Evolutionary conservation across 176 grass and related monocot genomes (phyloP).

Genomic region (Metroxylon sagu): DNA sequence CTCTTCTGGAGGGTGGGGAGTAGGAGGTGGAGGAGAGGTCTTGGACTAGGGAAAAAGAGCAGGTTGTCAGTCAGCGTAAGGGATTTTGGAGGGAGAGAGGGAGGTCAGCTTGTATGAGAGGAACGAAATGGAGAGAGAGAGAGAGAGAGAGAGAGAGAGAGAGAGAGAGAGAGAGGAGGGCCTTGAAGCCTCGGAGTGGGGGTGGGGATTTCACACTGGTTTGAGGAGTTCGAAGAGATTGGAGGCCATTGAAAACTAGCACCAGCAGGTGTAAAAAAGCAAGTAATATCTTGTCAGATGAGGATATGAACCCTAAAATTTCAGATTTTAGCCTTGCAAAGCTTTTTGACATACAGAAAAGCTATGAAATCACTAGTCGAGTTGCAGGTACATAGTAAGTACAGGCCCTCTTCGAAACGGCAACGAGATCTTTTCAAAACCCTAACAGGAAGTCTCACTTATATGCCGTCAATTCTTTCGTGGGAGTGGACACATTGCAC

Average conservation of each 20-base stretch:
- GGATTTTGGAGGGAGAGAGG: slow-evolving; percentile 3
- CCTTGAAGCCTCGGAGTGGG: slow-evolving; percentile 2
- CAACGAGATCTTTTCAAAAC: too few relatives aligned
- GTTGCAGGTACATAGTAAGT: slow-evolving; percentile 12
- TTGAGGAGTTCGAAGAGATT: slow-evolving; percentile 20
- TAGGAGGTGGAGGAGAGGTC: too few relatives aligned
- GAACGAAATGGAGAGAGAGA: neutral
- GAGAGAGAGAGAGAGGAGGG: too few relatives aligned
- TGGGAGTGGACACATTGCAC: too few relatives aligned
- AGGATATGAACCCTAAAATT: slow-evolving; percentile 3
- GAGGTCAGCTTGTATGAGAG: neutral
- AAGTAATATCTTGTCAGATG: slow-evolving; percentile 11
- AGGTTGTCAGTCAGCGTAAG: too few relatives aligned
- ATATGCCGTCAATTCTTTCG: neutral
- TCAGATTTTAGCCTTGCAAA: slow-evolving; percentile 17
- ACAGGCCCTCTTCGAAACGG: too few relatives aligned
- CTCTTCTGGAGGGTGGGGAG: slow-evolving; percentile 44
- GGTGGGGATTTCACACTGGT: slow-evolving; percentile 4
- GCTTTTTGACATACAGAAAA: neutral
- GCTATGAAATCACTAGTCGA: neutral
- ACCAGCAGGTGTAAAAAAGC: too few relatives aligned
- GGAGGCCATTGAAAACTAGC: slow-evolving; percentile 23
- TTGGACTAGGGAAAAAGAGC: too few relatives aligned
- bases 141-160: slow-evolving; percentile 10
- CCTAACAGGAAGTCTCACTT: too few relatives aligned